Base-by-base conservation (phyloP, 345 rosid species). In the Gossypium mustelinum region DNA sequence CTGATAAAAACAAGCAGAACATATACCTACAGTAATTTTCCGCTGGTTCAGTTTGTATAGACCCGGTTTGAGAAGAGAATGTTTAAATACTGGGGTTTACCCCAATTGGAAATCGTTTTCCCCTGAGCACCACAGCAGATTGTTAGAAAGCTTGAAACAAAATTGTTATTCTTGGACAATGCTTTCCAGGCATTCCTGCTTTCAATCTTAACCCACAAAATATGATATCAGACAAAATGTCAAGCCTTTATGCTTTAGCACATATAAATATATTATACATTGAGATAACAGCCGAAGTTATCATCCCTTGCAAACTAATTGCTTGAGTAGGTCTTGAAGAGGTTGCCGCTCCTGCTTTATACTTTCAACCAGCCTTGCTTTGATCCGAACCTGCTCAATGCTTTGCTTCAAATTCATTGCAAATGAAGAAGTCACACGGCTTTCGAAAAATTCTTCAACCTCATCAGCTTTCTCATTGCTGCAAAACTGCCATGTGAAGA, bases 381-480 rank as follows among this genome's bases (percentile, higher is more conserved):
- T 84, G 81, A 84, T 71, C 66, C 85, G 81, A 17, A 81, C 80
- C 50, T 65, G 73, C 81, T 86, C 84, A 56, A 81, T 80, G 78
- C 84, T 84, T 59, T 79, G 84, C 84, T 83, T 81, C 82, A 81
- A 70, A 68, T 72, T 81, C 83, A 43, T 84, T 41, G 80, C 82
- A 12, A 86, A 75, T 52, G 79, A 63, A 16, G 78, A 71, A 48
- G 27, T 73, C 58, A 9, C 20, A 0, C 62, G 74, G 29, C 61
- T 72, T 0, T 48, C 59, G 4, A 85, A 84, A 68, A 85, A 82
- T 50, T 69, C 85, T 69, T 80, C 84, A 18, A 77, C 69, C 59
- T 81, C 86, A 68, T 85, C 88, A 7, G 86, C 88, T 75, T 79
- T 84, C 77, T 79, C 82, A 39, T 77, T 56, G 82, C 85, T 85